These are phyloP conservation scores for Penicillium chermesinum DNA, from an alignment of 495 filamentous ascomycete genomes.

Conservation along the genomic window DNA sequence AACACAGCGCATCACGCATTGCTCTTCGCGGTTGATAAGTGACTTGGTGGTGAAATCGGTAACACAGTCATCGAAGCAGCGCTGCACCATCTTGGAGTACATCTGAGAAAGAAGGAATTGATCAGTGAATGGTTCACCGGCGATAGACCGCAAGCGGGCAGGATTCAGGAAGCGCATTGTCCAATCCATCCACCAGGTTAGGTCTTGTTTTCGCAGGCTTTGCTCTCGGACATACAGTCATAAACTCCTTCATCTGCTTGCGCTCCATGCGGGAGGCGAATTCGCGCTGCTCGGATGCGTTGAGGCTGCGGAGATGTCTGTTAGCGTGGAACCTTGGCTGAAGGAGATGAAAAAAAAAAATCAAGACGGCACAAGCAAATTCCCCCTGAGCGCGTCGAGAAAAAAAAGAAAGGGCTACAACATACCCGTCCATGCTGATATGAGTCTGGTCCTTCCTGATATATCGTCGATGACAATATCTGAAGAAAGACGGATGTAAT, in stretches of 20 bases:
- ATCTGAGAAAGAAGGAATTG: slow-evolving; percentile 51
- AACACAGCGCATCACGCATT: slow-evolving; percentile 88
- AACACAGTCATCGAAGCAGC: slow-evolving; percentile 95
- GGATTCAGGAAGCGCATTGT: background rate
- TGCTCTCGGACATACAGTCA: slow-evolving; percentile 71
- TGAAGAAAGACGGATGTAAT: background rate
- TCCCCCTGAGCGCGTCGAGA: background rate
- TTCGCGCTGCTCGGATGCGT: slow-evolving; percentile 79
- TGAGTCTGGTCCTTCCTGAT: background rate
- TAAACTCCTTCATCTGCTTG: slow-evolving; percentile 98
- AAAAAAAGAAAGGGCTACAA: background rate
- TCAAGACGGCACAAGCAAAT: background rate
- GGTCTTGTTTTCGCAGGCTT: too few species aligned
- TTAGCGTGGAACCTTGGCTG: background rate
- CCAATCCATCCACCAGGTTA: too few species aligned
- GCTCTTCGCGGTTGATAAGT: slow-evolving; percentile 75
- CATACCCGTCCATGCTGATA: slow-evolving; percentile 46
- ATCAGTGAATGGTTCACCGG: background rate
- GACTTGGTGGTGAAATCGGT: slow-evolving; percentile 98
- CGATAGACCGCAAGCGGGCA: background rate
- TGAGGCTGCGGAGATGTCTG: slow-evolving; percentile 49
- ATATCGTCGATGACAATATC: background rate
- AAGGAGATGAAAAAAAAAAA: background rate
- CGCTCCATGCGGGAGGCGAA: slow-evolving; percentile 87
- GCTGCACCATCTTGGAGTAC: slow-evolving; percentile 92